Evolutionary conservation across 257 asterid species (phyloP).

Genomic region (Solanum pennellii): DNA sequence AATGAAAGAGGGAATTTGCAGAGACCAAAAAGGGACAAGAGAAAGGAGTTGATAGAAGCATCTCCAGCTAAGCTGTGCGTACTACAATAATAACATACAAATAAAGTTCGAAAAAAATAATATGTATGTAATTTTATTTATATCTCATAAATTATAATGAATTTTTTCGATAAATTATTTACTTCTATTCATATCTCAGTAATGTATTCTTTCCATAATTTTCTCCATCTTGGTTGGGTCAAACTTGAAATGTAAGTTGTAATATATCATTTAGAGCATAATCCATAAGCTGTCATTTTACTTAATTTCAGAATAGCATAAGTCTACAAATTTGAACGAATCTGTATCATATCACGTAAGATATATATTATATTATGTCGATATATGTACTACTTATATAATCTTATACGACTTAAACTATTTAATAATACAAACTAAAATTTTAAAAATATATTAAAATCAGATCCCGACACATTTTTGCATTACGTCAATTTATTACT

Average conservation of each 20-base stretch:
- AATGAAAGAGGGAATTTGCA: not conserved
- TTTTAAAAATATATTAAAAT: too few relatives aligned
- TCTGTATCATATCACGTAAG: not conserved
- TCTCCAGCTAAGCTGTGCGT: not conserved
- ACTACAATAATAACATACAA: not conserved
- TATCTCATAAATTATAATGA: rapidly evolving
- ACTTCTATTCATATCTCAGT: not conserved
- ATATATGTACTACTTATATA: too few relatives aligned
- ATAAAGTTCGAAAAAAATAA: not conserved
- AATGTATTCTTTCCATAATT: not conserved
- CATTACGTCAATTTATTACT: too few relatives aligned
- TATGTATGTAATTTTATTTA: not conserved
- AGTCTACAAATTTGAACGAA: too few relatives aligned
- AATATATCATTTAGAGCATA: not conserved
- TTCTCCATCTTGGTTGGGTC: not conserved
- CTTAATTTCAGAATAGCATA: too few relatives aligned
- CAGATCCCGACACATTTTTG: too few relatives aligned
- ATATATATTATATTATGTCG: rapidly evolving
- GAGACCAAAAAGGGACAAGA: not conserved
- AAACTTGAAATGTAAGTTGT: not conserved
- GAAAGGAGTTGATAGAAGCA: not conserved
- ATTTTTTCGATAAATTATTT: not conserved
- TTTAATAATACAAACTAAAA: too few relatives aligned
- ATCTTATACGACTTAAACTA: too few relatives aligned
- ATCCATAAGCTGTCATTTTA: too few relatives aligned